Evolutionary conservation across 352 stramenopile species (phyloP).

Genomic region (Peronosclerospora sorghi): DNA sequence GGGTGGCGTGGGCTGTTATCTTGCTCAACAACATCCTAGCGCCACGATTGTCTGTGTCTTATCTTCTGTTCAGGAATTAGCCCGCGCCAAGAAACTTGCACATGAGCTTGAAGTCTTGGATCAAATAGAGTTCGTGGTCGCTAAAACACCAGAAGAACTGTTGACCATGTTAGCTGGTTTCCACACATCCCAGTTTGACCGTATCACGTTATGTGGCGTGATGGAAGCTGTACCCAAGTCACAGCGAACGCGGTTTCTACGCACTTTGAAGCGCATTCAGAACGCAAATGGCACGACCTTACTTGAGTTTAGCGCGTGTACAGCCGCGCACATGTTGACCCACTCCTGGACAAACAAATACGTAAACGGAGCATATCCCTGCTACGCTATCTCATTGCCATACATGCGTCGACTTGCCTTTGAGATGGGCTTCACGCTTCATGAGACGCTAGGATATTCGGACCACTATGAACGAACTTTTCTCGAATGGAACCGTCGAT

Average conservation of each 20-base stretch:
- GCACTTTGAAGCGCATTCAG: slow-evolving; percentile 56
- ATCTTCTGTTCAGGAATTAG: slow-evolving; percentile 43
- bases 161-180: slow-evolving; percentile 47
- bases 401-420: slow-evolving; percentile 33
- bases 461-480: slow-evolving; percentile 82
- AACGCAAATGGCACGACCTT: slow-evolving; percentile 36
- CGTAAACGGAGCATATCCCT: slow-evolving; percentile 53
- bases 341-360: slow-evolving; percentile 82
- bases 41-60: slow-evolving; percentile 48
- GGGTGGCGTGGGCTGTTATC: slow-evolving; percentile 66
- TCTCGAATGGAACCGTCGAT: slow-evolving; percentile 72
- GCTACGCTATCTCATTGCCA: slow-evolving; percentile 40
- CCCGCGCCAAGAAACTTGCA: slow-evolving; percentile 48
- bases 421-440: slow-evolving; percentile 48
- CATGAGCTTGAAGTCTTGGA: slow-evolving; percentile 44
- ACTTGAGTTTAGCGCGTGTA: slow-evolving; percentile 61
- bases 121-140: slow-evolving; percentile 63
- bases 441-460: slow-evolving; percentile 52
- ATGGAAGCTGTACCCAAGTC: slow-evolving; percentile 36
- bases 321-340: slow-evolving; percentile 48
- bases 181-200: slow-evolving; percentile 48
- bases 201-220: slow-evolving; percentile 46
- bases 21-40: slow-evolving; percentile 39
- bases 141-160: slow-evolving; percentile 49
- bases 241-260: slow-evolving; percentile 42